Conservation (phyloP, 441 rosid genomes). For the Populus hybrid region DNA sequence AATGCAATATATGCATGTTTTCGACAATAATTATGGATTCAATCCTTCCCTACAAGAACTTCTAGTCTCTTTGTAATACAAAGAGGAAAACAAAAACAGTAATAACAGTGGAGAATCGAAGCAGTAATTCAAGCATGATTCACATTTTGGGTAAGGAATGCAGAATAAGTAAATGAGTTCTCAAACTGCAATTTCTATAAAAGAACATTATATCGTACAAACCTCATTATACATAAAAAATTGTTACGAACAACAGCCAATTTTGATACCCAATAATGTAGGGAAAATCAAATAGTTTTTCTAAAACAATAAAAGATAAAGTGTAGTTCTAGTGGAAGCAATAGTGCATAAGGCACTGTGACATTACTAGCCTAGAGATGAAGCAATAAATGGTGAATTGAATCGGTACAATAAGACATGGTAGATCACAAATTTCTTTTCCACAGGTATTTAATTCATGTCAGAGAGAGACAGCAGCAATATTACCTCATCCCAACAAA, state of each 20-base stretch:
- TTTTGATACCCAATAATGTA: slow-evolving; percentile 5
- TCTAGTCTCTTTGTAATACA: too few species aligned
- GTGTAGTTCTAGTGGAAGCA: slow-evolving; percentile 9
- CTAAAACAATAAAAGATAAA: background rate
- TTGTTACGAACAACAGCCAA: slow-evolving; percentile 19
- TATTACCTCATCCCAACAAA: slow-evolving; percentile 10
- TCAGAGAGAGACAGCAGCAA: background rate
- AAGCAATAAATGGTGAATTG: slow-evolving; percentile 27
- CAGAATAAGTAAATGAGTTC: background rate
- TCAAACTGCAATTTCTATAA: background rate
- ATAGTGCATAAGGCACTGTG: slow-evolving; percentile 17
- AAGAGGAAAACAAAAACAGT: too few species aligned
- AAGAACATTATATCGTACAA: background rate
- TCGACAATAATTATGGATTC: too few species aligned
- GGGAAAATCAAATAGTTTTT: background rate
- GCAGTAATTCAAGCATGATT: too few species aligned
- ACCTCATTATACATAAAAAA: slow-evolving; percentile 20
- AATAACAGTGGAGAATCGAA: too few species aligned
- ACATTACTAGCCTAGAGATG: slow-evolving; percentile 16
- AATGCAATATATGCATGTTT: too few species aligned
- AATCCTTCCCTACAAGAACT: too few species aligned
- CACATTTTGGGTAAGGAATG: background rate
- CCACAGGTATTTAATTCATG: slow-evolving; percentile 6
- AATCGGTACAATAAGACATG: slow-evolving; percentile 20
- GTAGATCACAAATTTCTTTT: slow-evolving; percentile 11